Conservation (phyloP, 345 rosid species). For the Citropsis articulata region DNA sequence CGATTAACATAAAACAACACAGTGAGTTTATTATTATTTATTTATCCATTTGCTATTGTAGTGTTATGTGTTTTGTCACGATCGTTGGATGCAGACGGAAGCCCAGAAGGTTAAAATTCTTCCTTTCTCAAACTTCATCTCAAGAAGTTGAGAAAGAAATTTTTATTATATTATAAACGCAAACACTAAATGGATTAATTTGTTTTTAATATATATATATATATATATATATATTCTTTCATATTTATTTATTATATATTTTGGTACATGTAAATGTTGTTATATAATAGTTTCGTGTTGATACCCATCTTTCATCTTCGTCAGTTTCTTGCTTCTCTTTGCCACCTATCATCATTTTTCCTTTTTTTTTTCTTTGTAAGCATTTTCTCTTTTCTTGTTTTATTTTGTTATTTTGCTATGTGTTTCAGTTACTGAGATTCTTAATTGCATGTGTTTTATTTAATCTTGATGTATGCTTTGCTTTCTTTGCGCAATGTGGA, state of each 20-base stretch:
- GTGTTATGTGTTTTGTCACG: constrained; percentile 42
- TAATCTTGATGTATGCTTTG: background rate
- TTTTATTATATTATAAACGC: background rate
- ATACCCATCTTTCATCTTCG: constrained; percentile 30
- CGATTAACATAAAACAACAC: background rate
- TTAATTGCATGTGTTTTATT: constrained; percentile 18
- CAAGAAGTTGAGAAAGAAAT: background rate
- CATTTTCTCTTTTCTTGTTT: background rate
- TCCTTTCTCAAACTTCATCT: constrained; percentile 20
- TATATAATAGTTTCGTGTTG: constrained; percentile 21
- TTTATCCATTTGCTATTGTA: constrained; percentile 20
- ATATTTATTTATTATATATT: background rate
- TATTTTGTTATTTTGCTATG: background rate
- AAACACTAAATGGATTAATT: constrained; percentile 3
- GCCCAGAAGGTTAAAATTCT: constrained; percentile 47
- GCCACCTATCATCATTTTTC: constrained; percentile 20
- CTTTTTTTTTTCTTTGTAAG: constrained; percentile 25
- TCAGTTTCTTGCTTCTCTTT: constrained; percentile 28
- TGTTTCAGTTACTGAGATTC: background rate
- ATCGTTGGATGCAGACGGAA: constrained; percentile 65
- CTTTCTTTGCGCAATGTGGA: constrained; percentile 18
- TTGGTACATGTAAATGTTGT: constrained; percentile 1
- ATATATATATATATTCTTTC: background rate
- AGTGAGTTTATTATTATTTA: background rate
- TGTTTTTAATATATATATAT: background rate